Evolutionary conservation across 2,329 filamentous ascomycete genomes (phyloP).

Genomic region (Scorias spongiosa): DNA sequence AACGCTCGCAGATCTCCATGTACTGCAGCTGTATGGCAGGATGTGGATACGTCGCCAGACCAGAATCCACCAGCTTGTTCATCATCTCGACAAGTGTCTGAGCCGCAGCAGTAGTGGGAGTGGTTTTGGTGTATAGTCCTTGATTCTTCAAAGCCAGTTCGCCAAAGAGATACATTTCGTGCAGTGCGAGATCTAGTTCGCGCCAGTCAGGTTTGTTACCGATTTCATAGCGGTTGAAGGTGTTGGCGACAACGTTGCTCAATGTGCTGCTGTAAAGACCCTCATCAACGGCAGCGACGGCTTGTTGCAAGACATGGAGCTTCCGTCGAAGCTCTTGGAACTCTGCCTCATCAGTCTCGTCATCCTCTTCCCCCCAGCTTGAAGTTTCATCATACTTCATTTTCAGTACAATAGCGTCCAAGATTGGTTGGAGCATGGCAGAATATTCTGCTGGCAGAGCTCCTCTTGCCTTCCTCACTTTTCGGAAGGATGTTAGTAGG

Average conservation of each 20-base stretch:
- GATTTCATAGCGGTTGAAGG: slow-evolving; percentile 66
- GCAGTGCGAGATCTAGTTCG: slow-evolving; percentile 79
- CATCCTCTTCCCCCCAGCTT: slow-evolving; percentile 83
- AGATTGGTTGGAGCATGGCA: slow-evolving; percentile 70
- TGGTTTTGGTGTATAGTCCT: slow-evolving; percentile 72
- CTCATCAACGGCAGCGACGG: slow-evolving; percentile 79
- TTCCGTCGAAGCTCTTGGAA: slow-evolving; percentile 89
- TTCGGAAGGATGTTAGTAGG: slow-evolving; percentile 77
- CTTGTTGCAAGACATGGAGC: slow-evolving; percentile 81
- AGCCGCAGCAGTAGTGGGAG: slow-evolving; percentile 62
- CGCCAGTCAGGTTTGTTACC: slow-evolving; percentile 76
- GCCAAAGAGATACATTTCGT: slow-evolving; percentile 93
- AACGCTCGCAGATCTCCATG: slow-evolving; percentile 96
- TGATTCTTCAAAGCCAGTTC: slow-evolving; percentile 83
- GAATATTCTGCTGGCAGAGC: slow-evolving; percentile 59
- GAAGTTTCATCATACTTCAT: slow-evolving; percentile 97
- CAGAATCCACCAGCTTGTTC: slow-evolving; percentile 85
- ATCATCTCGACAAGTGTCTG: slow-evolving; percentile 83
- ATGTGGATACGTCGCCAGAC: slow-evolving; percentile 71
- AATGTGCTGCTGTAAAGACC: slow-evolving; percentile 75
- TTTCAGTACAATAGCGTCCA: slow-evolving; percentile 85
- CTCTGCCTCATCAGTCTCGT: slow-evolving; percentile 91
- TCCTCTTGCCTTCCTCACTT: slow-evolving; percentile 47
- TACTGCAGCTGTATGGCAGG: slow-evolving; percentile 89
- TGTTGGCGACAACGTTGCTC: slow-evolving; percentile 73